Conservation (phyloP, 2,329 filamentous ascomycete species). For the Botrytis elliptica region DNA sequence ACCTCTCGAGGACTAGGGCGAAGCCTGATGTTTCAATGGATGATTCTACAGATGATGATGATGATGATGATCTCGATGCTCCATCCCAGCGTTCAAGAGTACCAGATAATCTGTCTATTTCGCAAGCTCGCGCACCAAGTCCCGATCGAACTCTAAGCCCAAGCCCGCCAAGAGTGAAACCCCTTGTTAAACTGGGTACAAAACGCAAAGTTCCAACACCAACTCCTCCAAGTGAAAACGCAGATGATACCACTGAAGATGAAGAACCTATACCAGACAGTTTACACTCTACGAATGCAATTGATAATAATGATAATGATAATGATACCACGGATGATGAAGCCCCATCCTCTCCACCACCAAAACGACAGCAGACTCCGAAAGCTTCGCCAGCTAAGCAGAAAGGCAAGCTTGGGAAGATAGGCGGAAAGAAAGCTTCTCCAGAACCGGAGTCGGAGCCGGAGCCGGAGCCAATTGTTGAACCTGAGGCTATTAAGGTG, state of each 20-base stretch:
- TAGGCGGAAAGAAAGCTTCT: conserved; percentile 29
- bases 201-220: conserved; percentile 15
- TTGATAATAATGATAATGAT: conserved; percentile 14
- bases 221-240: not conserved
- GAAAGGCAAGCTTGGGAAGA: conserved; percentile 28
- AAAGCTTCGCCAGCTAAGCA: conserved; percentile 12
- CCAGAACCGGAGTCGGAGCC: conserved; percentile 20
- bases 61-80: conserved; percentile 36
- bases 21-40: conserved; percentile 20
- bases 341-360: not conserved
- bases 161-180: conserved; percentile 4
- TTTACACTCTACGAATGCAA: not conserved
- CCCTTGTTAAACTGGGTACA: conserved; percentile 20
- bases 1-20: conserved; percentile 20
- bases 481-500: conserved; percentile 14
- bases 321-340: conserved; percentile 26
- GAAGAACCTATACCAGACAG: conserved; percentile 1
- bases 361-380: not conserved
- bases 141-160: not conserved
- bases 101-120: conserved; percentile 33
- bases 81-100: conserved; percentile 30
- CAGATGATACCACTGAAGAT: conserved; percentile 20
- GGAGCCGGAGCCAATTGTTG: conserved; percentile 15
- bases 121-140: conserved; percentile 19
- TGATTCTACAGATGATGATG: conserved; percentile 33